These are phyloP conservation scores for Candida hispaniensis DNA, from an alignment of 805 yeast genomes.

Conservation along the genomic window DNA sequence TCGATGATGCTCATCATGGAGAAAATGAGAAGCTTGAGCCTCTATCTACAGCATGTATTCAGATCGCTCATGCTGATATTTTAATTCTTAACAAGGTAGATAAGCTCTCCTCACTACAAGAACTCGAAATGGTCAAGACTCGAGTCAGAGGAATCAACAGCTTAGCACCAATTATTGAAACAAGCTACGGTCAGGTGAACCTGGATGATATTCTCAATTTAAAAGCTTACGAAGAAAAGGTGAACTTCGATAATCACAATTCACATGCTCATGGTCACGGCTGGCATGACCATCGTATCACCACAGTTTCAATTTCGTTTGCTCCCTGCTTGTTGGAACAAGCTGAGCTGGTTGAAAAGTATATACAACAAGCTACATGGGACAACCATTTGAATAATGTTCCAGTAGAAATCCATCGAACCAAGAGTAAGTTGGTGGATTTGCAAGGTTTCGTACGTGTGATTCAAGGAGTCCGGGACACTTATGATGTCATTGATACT, in stretches of 20 bases:
- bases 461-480: slow-evolving; percentile 86
- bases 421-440: slow-evolving; percentile 60
- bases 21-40: slow-evolving; percentile 34
- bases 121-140: slow-evolving; percentile 29
- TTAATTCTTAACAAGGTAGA: slow-evolving; percentile 75
- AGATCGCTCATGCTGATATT: slow-evolving; percentile 81
- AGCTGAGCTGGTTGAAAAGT: slow-evolving; percentile 42
- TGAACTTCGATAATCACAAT: slow-evolving; percentile 19
- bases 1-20: slow-evolving; percentile 30
- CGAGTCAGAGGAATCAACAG: slow-evolving; percentile 50
- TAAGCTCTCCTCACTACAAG: slow-evolving; percentile 26
- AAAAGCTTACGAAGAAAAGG: slow-evolving; percentile 55
- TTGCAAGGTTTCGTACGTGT: slow-evolving; percentile 39
- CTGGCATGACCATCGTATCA: slow-evolving; percentile 32
- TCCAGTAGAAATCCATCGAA: slow-evolving; percentile 60
- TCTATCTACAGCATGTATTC: slow-evolving; percentile 75
- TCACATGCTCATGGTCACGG: slow-evolving; percentile 18
- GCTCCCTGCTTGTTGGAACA: slow-evolving; percentile 32
- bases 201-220: slow-evolving; percentile 58
- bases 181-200: slow-evolving; percentile 68
- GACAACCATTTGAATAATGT: slow-evolving; percentile 38
- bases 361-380: slow-evolving; percentile 71
- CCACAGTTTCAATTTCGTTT: slow-evolving; percentile 43
- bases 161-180: slow-evolving; percentile 53
- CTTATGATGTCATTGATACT: slow-evolving; percentile 64